phyloP scores from a whole-genome alignment of 2,329 filamentous ascomycete species.

The Colletotrichum sp. region DNA sequence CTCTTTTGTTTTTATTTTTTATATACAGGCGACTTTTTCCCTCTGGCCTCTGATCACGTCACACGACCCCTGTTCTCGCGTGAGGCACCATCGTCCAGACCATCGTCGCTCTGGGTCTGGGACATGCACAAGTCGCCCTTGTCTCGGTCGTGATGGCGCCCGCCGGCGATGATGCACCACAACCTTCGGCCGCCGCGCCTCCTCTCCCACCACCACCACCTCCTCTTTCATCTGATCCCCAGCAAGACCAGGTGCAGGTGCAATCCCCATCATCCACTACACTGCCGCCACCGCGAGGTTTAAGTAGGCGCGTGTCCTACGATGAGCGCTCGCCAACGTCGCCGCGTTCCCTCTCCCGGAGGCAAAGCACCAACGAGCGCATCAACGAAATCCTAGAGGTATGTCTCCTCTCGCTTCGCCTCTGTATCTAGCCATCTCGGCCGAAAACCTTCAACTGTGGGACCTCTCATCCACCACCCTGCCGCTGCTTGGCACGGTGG shows the following conservation, averaged over 20 bases:
- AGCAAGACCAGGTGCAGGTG: neutral
- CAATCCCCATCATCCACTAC: constrained; percentile 2
- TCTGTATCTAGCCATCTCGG: neutral
- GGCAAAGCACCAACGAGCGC: constrained; percentile 39
- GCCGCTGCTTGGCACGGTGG: neutral
- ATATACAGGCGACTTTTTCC: neutral
- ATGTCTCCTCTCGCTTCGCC: constrained; percentile 7
- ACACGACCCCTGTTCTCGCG: constrained; percentile 29
- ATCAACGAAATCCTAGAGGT: constrained; percentile 54
- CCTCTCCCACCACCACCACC: neutral
- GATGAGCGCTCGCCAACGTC: constrained; percentile 5
- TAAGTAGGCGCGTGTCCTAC: constrained; percentile 15
- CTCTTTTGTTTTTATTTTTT: neutral
- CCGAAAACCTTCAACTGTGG: neutral
- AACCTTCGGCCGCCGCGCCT: neutral
- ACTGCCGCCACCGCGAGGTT: neutral
- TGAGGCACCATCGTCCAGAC: neutral
- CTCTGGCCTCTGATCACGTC: constrained; percentile 23
- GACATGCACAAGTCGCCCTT: neutral
- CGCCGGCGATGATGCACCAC: constrained; percentile 10
- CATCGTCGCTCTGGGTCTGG: neutral
- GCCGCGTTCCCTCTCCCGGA: constrained; percentile 6
- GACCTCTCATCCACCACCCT: neutral
- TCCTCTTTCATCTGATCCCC: neutral
- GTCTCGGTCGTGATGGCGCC: constrained; percentile 18